phyloP scores from a whole-genome alignment of 331 rosid species.

The Dryas integrifolia region DNA sequence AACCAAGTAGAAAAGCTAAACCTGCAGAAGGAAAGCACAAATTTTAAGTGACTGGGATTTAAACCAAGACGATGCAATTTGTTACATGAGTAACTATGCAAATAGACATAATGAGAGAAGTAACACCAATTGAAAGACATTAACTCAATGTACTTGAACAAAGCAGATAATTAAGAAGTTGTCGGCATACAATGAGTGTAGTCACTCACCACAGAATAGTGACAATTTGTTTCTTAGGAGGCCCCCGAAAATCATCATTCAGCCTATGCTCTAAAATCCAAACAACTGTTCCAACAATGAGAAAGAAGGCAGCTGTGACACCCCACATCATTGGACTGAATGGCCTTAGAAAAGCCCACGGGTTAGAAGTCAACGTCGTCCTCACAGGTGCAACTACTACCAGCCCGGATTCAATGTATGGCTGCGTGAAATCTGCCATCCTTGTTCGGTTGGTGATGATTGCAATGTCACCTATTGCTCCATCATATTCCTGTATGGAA shows the following conservation, averaged over 20 bases:
- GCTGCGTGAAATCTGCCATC: slow-evolving; percentile 83
- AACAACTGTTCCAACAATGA: slow-evolving; percentile 64
- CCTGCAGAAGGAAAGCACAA: slow-evolving; percentile 47
- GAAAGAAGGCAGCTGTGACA: slow-evolving; percentile 58
- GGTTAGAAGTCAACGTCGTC: slow-evolving; percentile 38
- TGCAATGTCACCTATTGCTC: slow-evolving; percentile 75
- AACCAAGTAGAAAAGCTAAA: slow-evolving; percentile 86
- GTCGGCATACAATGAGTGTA: neutral
- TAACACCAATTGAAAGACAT: neutral
- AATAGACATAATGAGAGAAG: neutral
- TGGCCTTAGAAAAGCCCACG: slow-evolving; percentile 78
- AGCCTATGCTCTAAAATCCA: slow-evolving; percentile 85
- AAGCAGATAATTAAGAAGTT: slow-evolving; percentile 5
- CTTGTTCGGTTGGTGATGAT: slow-evolving; percentile 68
- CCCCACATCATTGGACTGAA: slow-evolving; percentile 64
- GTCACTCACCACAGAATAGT: slow-evolving; percentile 68
- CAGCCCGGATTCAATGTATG: slow-evolving; percentile 74
- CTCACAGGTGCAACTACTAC: slow-evolving; percentile 70
- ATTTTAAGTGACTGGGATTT: slow-evolving; percentile 1
- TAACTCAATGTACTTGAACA: neutral
- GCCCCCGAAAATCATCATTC: slow-evolving; percentile 84
- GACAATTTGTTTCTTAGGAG: slow-evolving; percentile 63
- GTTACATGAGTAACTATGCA: neutral
- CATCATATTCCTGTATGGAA: slow-evolving; percentile 56
- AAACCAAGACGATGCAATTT: slow-evolving; percentile 5